phyloP scores from a whole-genome alignment of 768 basidiomycete species.

The Termitomyces titanicus region DNA sequence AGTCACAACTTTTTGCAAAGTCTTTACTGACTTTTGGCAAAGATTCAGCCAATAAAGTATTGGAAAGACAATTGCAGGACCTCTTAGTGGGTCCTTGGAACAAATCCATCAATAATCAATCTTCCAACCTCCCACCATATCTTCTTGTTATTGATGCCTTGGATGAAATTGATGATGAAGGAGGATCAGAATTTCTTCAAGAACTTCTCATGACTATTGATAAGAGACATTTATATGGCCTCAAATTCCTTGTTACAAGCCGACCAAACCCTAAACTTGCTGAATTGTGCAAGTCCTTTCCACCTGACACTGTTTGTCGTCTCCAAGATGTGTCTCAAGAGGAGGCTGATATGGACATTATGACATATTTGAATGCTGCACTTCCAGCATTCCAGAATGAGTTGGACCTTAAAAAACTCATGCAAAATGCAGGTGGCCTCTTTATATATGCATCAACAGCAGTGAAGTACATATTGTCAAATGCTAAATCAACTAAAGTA shows the following conservation, averaged over 20 bases:
- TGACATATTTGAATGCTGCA: neutral
- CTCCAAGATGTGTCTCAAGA: slow-evolving; percentile 4
- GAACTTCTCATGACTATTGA: neutral
- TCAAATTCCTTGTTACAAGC: slow-evolving; percentile 12
- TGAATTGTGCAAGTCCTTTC: slow-evolving; percentile 12
- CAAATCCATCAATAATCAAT: neutral
- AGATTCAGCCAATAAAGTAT: neutral
- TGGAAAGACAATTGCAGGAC: slow-evolving; percentile 12
- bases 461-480: neutral
- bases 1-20: neutral
- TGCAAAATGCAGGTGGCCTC: neutral
- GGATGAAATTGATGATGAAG: slow-evolving; percentile 4
- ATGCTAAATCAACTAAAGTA: neutral
- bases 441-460: neutral
- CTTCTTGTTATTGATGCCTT: slow-evolving; percentile 7
- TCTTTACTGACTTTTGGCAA: neutral
- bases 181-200: slow-evolving; percentile 10
- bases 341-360: neutral
- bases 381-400: neutral
- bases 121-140: neutral
- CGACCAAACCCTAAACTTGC: slow-evolving; percentile 14
- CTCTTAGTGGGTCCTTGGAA: slow-evolving; percentile 1
- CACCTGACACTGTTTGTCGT: slow-evolving; percentile 13
- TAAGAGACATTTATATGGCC: neutral
- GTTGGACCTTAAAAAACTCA: neutral